Evolutionary conservation across 495 filamentous ascomycete genomes (phyloP).

Genomic region (Chaetomium cochliodes): DNA sequence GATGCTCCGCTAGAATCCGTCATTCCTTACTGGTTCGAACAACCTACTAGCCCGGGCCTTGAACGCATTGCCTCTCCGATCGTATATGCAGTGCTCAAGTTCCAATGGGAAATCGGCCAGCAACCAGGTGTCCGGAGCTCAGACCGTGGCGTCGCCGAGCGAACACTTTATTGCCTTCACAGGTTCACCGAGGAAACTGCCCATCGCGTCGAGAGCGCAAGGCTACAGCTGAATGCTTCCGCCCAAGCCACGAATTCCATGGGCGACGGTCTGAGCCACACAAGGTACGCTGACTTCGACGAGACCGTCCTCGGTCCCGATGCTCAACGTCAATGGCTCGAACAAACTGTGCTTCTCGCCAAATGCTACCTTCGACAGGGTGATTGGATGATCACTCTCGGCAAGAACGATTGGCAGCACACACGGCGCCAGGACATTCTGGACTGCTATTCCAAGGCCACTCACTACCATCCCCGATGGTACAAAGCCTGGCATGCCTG

Average conservation of each 20-base stretch:
- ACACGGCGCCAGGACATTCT: slow-evolving; percentile 76
- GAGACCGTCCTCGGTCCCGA: slow-evolving; percentile 46
- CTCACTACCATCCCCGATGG: slow-evolving; percentile 85
- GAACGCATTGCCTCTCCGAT: slow-evolving; percentile 68
- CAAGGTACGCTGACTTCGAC: slow-evolving; percentile 61
- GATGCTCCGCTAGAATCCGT: slow-evolving; percentile 63
- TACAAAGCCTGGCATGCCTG: slow-evolving; percentile 99
- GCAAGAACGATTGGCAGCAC: slow-evolving; percentile 82
- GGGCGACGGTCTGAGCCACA: slow-evolving; percentile 46
- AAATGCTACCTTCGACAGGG: slow-evolving; percentile 94
- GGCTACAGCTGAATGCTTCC: slow-evolving; percentile 52
- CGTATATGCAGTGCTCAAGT: slow-evolving; percentile 90
- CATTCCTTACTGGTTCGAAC: slow-evolving; percentile 55
- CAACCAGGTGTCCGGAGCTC: slow-evolving; percentile 39
- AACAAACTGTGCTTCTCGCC: slow-evolving; percentile 75
- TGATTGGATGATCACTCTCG: slow-evolving; percentile 84
- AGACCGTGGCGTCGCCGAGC: slow-evolving; percentile 46
- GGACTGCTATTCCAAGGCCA: slow-evolving; percentile 82
- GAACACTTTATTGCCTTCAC: slow-evolving; percentile 73
- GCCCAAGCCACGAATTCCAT: slow-evolving; percentile 53
- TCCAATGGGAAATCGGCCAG: slow-evolving; percentile 81
- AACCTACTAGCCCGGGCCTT: slow-evolving; percentile 36
- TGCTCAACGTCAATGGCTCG: slow-evolving; percentile 49
- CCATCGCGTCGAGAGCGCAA: slow-evolving; percentile 64
- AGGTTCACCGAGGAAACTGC: slow-evolving; percentile 78